Evolutionary conservation across 2,329 filamentous ascomycete genomes (phyloP), one percentile per base, ranked within the genome.

Genomic region (Fonsecaea erecta): DNA sequence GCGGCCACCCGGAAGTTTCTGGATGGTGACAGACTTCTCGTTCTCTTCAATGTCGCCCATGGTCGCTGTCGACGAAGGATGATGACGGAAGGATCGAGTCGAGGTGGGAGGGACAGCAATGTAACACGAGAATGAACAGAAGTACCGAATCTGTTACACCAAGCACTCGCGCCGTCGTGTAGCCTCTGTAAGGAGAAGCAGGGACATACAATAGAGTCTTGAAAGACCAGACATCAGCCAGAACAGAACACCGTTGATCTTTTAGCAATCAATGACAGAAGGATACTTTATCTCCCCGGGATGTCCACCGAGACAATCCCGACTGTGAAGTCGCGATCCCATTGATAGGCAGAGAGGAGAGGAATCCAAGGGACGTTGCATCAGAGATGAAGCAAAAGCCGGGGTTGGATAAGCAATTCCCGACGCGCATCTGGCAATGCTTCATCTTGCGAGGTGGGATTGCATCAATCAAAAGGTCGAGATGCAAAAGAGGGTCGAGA

Each of bases 21-120:
- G 65, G 32, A 58, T 35, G 18, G 53, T 46, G 37, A 63, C 52
- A 14, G 59, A 32, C 37, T 68, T 70, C 37, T 66, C 63, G 53
- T 65, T 60, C 11, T 30, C 52, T 62, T 69, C 52, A 26, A 67
- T 35, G 43, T 69, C 67, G 16, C 60, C 60, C 64, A 67, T 69
- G 9, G 26, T 59, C 9, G 55, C 12, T n/a, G 57, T 32, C 2
- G 24, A 43, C 21, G 55, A 11, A 32, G 16, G 28, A 4, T n/a
- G 24, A 54, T 24, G 28, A 14, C 34, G 11, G 46, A 28, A 61
- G 7, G 30, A 37, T 26, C 9, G 30, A 8, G 34, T 52, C n/a
- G 35, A 51, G 24, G 60, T n/a, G 32, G 14, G 8, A 21, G 2
- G 46, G 7, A 18, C 12, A 21, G 16, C 26, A 48, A 58, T 21